Evolutionary conservation across 495 filamentous ascomycete genomes (phyloP), one percentile per base, ranked within the genome.

Genomic region (Penicillium arizonense): DNA sequence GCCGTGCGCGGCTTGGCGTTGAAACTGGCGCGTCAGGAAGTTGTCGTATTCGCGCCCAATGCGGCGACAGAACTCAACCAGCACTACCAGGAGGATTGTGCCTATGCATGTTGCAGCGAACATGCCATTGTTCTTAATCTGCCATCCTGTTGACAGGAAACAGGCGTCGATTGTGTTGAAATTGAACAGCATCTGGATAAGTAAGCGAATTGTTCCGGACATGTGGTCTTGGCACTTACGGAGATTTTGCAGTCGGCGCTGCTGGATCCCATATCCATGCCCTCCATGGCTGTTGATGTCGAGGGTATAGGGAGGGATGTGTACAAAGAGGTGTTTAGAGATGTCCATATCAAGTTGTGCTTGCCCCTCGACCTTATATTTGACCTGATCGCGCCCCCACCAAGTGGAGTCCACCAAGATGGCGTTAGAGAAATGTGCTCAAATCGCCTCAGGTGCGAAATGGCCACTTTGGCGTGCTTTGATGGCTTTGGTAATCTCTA

Each of bases 61-160:
- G 20, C 82, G 79, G 11, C 85, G 81, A 26, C 86, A 66, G 48
- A 82, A 67, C 57, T 88, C 85, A 35, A 88, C 78, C 1, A 72
- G 48, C 21, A 87, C 70, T 35, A 85, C 83, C 21, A 88, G 77
- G 5, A 80, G 65, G 38, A 84, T 71, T 20, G 86, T 80, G 36
- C 85, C 84, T 56, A 89, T 84, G 60, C 86, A 88, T 23, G 80
- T 79, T 4, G 78, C 84, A 23, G 82, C 83, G 48, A 89, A 87
- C 63, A 78, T 80, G 52, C 74, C 81, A 4, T 57, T 57, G 8
- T 80, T 82, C 5, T 69, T 79, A 54, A 88, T 74, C 47, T 83
- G 81, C 86, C 85, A 89, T 20, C 71, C 67, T 1, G 64, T 55
- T 2, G 83, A 75, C 40, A 89, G 70, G 63, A 89, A 88, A 69